These are phyloP conservation scores for Tarenaya hassleriana DNA, from an alignment of 345 rosid species.

Conservation along the genomic window DNA sequence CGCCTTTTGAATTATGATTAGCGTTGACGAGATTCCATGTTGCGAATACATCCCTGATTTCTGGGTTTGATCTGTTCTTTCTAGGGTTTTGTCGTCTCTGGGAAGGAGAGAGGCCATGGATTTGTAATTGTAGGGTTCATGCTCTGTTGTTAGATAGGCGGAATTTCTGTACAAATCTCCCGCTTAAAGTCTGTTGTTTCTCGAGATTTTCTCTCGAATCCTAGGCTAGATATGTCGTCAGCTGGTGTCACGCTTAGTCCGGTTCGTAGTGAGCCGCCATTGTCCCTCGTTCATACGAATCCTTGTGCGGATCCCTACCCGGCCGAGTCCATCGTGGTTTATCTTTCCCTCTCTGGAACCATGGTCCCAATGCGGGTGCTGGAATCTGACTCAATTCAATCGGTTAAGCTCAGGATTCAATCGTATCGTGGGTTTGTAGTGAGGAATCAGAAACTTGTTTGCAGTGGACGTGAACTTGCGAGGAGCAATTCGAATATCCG, in stretches of 20 bases:
- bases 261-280: conserved; percentile 29
- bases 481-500: conserved; percentile 60
- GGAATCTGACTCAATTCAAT: conserved; percentile 56
- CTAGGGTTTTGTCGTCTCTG: no score
- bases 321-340: conserved; percentile 51
- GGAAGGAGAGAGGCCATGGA: no score
- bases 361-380: conserved; percentile 48
- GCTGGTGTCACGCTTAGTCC: conserved; percentile 48
- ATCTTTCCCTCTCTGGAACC: conserved; percentile 32
- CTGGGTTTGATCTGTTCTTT: no score
- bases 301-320: conserved; percentile 15
- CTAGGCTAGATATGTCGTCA: conserved; percentile 38
- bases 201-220: no score
- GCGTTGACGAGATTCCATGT: no score
- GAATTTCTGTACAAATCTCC: conserved; percentile 11
- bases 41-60: no score
- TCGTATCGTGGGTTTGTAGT: conserved; percentile 58
- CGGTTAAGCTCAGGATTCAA: conserved; percentile 69
- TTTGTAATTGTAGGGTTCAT: no score
- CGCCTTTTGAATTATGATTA: no score
- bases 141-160: no score
- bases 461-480: conserved; percentile 59
- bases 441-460: conserved; percentile 66
- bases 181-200: conserved; percentile 10
- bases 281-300: conserved; percentile 29